Conservation (phyloP, 2,329 filamentous ascomycete genomes). For the Botryotinia narcissicola region DNA sequence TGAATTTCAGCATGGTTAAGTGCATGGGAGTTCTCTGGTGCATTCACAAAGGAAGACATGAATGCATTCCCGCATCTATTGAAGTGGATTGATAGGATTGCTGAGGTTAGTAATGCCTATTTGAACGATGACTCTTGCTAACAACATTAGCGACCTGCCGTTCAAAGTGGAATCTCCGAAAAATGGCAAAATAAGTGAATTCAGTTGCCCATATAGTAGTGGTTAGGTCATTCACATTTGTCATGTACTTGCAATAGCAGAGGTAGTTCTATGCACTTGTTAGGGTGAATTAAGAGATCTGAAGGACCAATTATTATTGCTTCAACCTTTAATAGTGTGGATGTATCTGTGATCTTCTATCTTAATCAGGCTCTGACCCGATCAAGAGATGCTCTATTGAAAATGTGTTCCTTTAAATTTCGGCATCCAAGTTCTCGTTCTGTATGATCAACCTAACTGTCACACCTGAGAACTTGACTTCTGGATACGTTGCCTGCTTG, state of each 20-base stretch:
- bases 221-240: not conserved
- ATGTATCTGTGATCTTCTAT: not conserved
- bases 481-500: not conserved
- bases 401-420: not conserved
- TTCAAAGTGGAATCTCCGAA: conserved; percentile 35
- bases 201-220: not conserved
- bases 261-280: not conserved
- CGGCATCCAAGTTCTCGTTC: not conserved
- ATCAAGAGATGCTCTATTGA: not conserved
- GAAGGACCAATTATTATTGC: not conserved
- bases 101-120: conserved; percentile 31
- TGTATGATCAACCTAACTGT: not conserved
- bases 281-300: not conserved
- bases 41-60: conserved; percentile 48
- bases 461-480: not conserved
- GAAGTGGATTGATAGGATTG: conserved; percentile 53
- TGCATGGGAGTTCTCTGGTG: conserved; percentile 43
- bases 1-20: conserved; percentile 44
- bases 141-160: conserved; percentile 23
- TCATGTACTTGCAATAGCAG: not conserved
- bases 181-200: conserved; percentile 18
- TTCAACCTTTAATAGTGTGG: not conserved
- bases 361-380: not conserved
- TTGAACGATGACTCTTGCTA: not conserved
- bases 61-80: conserved; percentile 50